Evolutionary conservation across 768 basidiomycete genomes (phyloP).

Genomic region (Serpula lacrymans): DNA sequence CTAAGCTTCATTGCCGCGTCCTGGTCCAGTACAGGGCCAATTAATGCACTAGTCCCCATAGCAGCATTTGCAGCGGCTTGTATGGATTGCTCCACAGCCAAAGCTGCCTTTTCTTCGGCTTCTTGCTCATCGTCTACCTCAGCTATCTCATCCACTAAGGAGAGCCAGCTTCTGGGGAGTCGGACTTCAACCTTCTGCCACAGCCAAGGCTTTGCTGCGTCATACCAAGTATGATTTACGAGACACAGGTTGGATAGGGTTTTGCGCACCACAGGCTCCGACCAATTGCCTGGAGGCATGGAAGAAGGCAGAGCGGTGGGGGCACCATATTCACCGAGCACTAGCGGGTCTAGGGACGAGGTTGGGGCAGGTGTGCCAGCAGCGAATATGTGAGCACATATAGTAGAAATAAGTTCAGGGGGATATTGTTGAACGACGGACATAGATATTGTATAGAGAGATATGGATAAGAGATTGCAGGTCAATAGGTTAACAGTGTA

Average conservation of each 20-base stretch:
- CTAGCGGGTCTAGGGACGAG: constrained; percentile 70
- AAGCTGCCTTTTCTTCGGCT: constrained; percentile 51
- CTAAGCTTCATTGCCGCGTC: constrained; percentile 50
- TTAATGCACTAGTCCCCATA: constrained; percentile 40
- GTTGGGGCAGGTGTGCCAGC: constrained; percentile 52
- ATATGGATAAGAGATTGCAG: constrained; percentile 9
- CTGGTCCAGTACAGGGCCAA: constrained; percentile 35
- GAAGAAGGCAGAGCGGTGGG: constrained; percentile 73
- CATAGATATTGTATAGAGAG: constrained; percentile 26
- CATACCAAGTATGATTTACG: constrained; percentile 74
- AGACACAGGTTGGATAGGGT: constrained; percentile 72
- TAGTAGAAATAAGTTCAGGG: constrained; percentile 65
- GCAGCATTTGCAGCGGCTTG: constrained; percentile 65
- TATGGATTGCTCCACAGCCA: constrained; percentile 64
- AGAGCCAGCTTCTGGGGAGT: constrained; percentile 80
- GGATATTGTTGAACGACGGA: constrained; percentile 49
- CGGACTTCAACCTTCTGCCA: constrained; percentile 84
- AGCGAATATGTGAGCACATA: constrained; percentile 71
- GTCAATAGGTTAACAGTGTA: constrained; percentile 11
- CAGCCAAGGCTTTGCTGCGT: constrained; percentile 84
- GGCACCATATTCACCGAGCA: constrained; percentile 35
- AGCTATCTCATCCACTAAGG: constrained; percentile 74
- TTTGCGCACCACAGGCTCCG: constrained; percentile 60
- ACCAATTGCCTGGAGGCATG: constrained; percentile 66
- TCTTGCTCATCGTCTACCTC: constrained; percentile 60